Evolutionary conservation across 345 rosid genomes (phyloP).

Genomic region (Garcia nutans): DNA sequence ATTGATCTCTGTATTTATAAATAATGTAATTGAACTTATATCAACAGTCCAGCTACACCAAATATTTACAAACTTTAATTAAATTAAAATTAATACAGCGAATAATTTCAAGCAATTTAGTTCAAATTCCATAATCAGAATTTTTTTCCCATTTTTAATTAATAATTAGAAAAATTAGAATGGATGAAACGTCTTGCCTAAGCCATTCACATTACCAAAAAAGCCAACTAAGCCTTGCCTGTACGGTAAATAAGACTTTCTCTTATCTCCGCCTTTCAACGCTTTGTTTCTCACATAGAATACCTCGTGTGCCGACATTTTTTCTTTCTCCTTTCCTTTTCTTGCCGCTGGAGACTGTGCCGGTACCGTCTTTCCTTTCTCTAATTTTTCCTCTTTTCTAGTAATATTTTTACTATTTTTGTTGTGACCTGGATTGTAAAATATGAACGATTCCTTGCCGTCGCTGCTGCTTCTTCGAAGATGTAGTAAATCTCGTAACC

Average conservation of each 20-base stretch:
- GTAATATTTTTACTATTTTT: background rate
- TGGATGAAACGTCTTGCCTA: constrained; percentile 37
- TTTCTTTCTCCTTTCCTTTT: constrained; percentile 10
- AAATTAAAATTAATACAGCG: no score
- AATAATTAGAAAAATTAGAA: constrained; percentile 23
- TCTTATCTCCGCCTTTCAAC: constrained; percentile 53
- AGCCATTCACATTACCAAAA: constrained; percentile 42
- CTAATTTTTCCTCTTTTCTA: background rate
- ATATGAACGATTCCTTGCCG: constrained; percentile 55
- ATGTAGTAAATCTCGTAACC: constrained; percentile 54
- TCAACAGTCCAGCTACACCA: no score
- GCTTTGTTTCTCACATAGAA: constrained; percentile 68
- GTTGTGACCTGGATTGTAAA: constrained; percentile 13
- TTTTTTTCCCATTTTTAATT: no score
- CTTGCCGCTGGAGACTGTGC: background rate
- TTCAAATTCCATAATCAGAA: no score
- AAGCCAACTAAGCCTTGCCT: constrained; percentile 62
- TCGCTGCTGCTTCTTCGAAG: constrained; percentile 65
- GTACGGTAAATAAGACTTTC: constrained; percentile 71
- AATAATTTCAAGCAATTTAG: no score
- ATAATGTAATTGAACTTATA: no score
- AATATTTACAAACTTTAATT: no score
- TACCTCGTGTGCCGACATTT: constrained; percentile 53
- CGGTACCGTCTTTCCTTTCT: background rate
- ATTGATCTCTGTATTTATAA: no score